A percentile compares a stretch with the other conserved stretches of the same genome.
These are phyloP conservation scores for Musa itinerans DNA, from an alignment of 176 grass and related monocot species.

Conservation along the genomic window DNA sequence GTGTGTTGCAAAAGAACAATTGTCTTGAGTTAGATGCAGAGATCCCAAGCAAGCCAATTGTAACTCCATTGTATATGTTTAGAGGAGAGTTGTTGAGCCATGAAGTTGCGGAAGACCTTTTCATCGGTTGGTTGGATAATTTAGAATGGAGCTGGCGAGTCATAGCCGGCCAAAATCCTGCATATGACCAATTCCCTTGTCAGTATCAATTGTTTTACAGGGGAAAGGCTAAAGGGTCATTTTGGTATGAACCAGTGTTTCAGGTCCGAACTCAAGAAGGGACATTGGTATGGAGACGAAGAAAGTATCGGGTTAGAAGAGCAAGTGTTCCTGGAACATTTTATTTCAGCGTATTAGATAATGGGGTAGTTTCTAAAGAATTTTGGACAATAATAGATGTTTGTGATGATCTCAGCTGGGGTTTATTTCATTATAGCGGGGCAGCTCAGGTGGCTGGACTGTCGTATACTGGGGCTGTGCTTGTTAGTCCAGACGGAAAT, in stretches of 20 bases:
- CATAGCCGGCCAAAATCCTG: conserved; percentile 80
- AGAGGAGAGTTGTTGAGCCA: conserved; percentile 60
- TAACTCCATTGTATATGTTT: conserved; percentile 51
- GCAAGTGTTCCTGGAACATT: conserved; percentile 75
- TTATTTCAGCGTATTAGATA: conserved; percentile 88
- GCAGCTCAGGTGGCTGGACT: conserved; percentile 64
- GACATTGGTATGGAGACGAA: conserved; percentile 66
- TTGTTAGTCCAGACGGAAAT: conserved; percentile 71
- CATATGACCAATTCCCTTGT: conserved; percentile 92
- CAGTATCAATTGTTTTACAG: conserved; percentile 90
- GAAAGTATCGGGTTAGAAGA: conserved; percentile 64
- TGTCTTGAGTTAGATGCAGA: conserved; percentile 79
- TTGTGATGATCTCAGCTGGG: conserved; percentile 76
- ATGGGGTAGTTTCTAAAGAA: conserved; percentile 88
- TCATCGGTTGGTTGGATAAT: conserved; percentile 73
- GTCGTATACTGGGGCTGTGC: conserved; percentile 81
- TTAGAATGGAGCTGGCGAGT: conserved; percentile 92
- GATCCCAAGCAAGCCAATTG: conserved; percentile 56
- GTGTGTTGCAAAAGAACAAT: conserved; percentile 97
- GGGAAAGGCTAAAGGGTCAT: conserved; percentile 76
- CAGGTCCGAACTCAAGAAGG: conserved; percentile 77
- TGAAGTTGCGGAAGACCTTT: conserved; percentile 81
- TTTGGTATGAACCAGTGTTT: conserved; percentile 96
- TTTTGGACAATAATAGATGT: conserved; percentile 88
- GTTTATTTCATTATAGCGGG: conserved; percentile 82